Percentiles rank a stretch among this genome's conserved stretches.
phyloP scores from a whole-genome alignment of 495 filamentous ascomycete genomes.

The Clohesyomyces aquaticus region DNA sequence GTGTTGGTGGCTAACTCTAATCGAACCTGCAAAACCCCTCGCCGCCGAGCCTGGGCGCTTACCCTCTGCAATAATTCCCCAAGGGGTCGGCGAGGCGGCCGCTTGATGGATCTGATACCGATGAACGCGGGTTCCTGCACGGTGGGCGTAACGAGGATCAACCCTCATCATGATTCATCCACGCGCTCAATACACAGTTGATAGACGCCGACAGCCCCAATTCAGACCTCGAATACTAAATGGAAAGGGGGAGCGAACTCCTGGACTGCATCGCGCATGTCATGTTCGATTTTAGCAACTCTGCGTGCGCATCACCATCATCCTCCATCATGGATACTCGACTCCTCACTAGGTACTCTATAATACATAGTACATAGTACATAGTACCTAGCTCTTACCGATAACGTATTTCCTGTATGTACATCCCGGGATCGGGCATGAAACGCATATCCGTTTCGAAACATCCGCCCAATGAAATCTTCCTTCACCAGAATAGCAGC shows the following conservation, averaged over 20 bases:
- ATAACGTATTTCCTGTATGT: slow-evolving; percentile 14
- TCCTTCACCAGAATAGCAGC: slow-evolving; percentile 5
- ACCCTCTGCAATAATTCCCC: too few species aligned
- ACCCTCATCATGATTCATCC: background rate
- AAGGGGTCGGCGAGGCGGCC: too few species aligned
- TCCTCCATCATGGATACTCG: background rate
- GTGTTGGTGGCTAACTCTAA: slow-evolving; percentile 37
- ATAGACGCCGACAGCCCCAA: slow-evolving; percentile 1
- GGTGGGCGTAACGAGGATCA: background rate
- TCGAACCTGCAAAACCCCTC: slow-evolving; percentile 24
- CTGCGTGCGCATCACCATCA: background rate
- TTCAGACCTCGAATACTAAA: too few species aligned
- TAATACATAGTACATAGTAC: too few species aligned
- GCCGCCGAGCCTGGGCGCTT: slow-evolving; percentile 19
- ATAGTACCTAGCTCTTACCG: too few species aligned
- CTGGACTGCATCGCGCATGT: too few species aligned
- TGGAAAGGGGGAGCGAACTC: too few species aligned
- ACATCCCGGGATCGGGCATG: background rate
- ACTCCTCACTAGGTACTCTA: too few species aligned
- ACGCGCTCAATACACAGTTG: background rate
- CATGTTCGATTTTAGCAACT: slow-evolving; percentile 10
- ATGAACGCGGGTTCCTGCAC: too few species aligned
- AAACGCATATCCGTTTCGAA: slow-evolving; percentile 30
- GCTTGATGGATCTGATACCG: too few species aligned
- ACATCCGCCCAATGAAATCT: slow-evolving; percentile 30